phyloP scores from a whole-genome alignment of 1,284 basidiomycete genomes.

The Fomes fomentarius region DNA sequence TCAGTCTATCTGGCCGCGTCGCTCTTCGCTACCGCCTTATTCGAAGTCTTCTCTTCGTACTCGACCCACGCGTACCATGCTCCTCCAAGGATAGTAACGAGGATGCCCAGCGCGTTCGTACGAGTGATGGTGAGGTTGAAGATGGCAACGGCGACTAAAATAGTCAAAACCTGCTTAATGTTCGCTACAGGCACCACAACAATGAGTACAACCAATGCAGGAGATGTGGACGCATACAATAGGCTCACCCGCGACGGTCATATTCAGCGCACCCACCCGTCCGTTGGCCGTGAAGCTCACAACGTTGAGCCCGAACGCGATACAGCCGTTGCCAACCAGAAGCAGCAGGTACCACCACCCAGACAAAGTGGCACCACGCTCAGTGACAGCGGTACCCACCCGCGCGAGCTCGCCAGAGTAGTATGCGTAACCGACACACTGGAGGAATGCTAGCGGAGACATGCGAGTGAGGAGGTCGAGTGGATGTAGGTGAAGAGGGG shows the following conservation, averaged over 20 bases:
- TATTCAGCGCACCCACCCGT: conserved; percentile 82
- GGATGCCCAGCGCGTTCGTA: conserved; percentile 80
- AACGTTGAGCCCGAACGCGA: conserved; percentile 91
- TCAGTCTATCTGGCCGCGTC: background rate
- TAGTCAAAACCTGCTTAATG: conserved; percentile 93
- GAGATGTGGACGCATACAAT: background rate
- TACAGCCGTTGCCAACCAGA: conserved; percentile 75
- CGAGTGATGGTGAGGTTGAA: conserved; percentile 83
- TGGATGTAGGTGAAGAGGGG: conserved; percentile 69
- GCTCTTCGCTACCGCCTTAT: background rate
- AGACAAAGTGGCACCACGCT: conserved; percentile 43
- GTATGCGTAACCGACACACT: conserved; percentile 80
- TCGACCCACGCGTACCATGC: conserved; percentile 84
- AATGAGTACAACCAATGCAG: conserved; percentile 7
- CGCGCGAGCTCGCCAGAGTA: conserved; percentile 78
- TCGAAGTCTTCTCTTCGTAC: conserved; percentile 53
- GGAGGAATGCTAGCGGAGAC: conserved; percentile 87
- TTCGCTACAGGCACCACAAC: conserved; percentile 55
- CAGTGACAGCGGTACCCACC: conserved; percentile 42
- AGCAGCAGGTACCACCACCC: conserved; percentile 52
- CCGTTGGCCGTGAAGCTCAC: conserved; percentile 93
- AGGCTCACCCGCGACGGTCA: conserved; percentile 83
- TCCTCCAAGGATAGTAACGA: conserved; percentile 82
- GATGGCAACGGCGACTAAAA: conserved; percentile 81
- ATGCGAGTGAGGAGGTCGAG: conserved; percentile 85